These are phyloP conservation scores for Thozetella sp. DNA, from an alignment of 495 filamentous ascomycete genomes.

Conservation along the genomic window DNA sequence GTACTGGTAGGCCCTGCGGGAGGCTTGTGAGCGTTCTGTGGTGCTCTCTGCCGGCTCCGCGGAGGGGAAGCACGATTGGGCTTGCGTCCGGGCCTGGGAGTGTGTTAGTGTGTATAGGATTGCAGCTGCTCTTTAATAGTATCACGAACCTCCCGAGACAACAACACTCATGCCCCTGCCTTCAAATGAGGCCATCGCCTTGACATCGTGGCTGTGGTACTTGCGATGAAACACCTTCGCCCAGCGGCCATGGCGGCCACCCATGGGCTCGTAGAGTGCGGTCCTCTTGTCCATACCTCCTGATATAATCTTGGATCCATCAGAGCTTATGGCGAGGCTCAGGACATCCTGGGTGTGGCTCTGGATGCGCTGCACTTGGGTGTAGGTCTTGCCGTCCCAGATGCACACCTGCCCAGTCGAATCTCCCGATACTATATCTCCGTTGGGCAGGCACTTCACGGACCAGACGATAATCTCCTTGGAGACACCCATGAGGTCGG, in stretches of 20 bases:
- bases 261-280: conserved; percentile 70
- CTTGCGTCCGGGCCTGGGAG: conserved; percentile 77
- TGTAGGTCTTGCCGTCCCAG: conserved; percentile 91
- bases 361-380: conserved; percentile 80
- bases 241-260: conserved; percentile 69
- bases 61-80: conserved; percentile 79
- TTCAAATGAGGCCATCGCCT: conserved; percentile 91
- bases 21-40: conserved; percentile 77
- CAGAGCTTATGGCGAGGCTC: conserved; percentile 74
- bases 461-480: conserved; percentile 92
- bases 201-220: conserved; percentile 91
- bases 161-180: conserved; percentile 79
- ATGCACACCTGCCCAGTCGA: conserved; percentile 91
- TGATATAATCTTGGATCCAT: conserved; percentile 85
- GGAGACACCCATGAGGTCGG: conserved; percentile 70
- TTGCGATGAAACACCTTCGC: conserved; percentile 78
- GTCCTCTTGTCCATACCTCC: conserved; percentile 91
- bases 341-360: conserved; percentile 89
- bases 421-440: conserved; percentile 91
- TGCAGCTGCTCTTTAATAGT: neutral
- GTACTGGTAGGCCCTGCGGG: conserved; percentile 73
- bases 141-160: conserved; percentile 81
- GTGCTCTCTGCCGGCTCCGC: conserved; percentile 77
- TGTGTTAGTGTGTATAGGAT: conserved; percentile 29
- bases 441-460: conserved; percentile 81